phyloP scores from a whole-genome alignment of 148 eudicot genomes.

The Silene conica region DNA sequence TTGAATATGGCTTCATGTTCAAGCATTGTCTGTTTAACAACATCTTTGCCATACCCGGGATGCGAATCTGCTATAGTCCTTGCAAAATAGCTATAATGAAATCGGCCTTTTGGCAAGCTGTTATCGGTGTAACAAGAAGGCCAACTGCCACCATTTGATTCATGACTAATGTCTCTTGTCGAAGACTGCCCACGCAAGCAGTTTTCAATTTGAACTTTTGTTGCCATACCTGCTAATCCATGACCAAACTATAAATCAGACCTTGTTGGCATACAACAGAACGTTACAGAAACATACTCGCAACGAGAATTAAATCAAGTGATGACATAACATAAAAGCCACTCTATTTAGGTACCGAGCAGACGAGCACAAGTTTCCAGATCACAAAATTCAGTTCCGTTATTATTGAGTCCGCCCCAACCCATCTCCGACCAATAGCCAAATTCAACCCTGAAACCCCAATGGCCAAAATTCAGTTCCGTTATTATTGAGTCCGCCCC shows the following conservation, averaged over 20 bases:
- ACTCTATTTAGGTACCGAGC: too few species aligned
- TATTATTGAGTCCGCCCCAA: neutral
- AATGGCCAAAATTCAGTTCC: too few species aligned
- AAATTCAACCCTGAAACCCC: too few species aligned
- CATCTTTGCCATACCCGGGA: slow-evolving; percentile 59
- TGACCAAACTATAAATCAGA: slow-evolving; percentile 20
- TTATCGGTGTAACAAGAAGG: slow-evolving; percentile 52
- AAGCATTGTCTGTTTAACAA: slow-evolving; percentile 74
- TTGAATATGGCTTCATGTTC: slow-evolving; percentile 77
- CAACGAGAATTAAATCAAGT: too few species aligned
- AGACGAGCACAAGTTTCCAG: too few species aligned
- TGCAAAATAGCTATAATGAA: slow-evolving; percentile 43
- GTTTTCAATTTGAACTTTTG: slow-evolving; percentile 62
- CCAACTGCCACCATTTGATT: slow-evolving; percentile 66
- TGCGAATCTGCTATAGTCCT: slow-evolving; percentile 34
- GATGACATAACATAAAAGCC: too few species aligned
- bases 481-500: neutral
- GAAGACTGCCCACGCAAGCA: slow-evolving; percentile 57
- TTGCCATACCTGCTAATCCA: slow-evolving; percentile 68
- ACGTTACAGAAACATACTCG: too few species aligned
- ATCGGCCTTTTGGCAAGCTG: slow-evolving; percentile 47
- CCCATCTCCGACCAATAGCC: neutral
- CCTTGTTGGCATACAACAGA: neutral
- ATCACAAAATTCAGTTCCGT: too few species aligned
- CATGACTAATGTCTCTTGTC: slow-evolving; percentile 66